phyloP scores from a whole-genome alignment of 2,329 filamentous ascomycete species.

The Lachnellula hyalina region DNA sequence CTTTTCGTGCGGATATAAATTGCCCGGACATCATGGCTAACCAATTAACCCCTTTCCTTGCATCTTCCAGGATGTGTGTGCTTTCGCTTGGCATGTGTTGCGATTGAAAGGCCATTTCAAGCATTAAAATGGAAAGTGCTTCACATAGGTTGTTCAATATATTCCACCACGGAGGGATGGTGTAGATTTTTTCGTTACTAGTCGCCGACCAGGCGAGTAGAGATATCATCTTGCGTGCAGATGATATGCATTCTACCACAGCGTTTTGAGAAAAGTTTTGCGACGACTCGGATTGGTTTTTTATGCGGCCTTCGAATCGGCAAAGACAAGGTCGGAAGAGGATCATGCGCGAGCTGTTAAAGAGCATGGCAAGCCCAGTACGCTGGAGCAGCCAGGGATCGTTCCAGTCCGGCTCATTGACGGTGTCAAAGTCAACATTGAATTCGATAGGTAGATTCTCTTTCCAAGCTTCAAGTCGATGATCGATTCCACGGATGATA shows the following conservation, averaged over 20 bases:
- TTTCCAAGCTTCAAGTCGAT: slow-evolving; percentile 17
- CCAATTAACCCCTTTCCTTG: slow-evolving; percentile 23
- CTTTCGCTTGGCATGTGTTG: slow-evolving; percentile 20
- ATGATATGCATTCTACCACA: slow-evolving; percentile 17
- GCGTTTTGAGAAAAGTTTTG: slow-evolving; percentile 20
- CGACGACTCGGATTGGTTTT: slow-evolving; percentile 9
- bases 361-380: slow-evolving; percentile 21
- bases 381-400: slow-evolving; percentile 10
- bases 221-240: slow-evolving; percentile 20
- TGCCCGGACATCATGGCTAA: slow-evolving; percentile 17
- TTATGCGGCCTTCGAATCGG: slow-evolving; percentile 18
- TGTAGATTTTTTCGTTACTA: slow-evolving; percentile 13
- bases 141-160: slow-evolving; percentile 25
- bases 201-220: slow-evolving; percentile 11
- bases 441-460: slow-evolving; percentile 15
- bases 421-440: slow-evolving; percentile 16
- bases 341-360: slow-evolving; percentile 22
- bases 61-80: slow-evolving; percentile 20
- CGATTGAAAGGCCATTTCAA: slow-evolving; percentile 24
- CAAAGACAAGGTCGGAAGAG: slow-evolving; percentile 27
- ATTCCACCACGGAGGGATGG: slow-evolving; percentile 22
- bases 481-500: slow-evolving; percentile 18
- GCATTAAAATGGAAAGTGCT: slow-evolving; percentile 23
- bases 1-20: slow-evolving; percentile 24
- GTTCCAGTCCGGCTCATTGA: slow-evolving; percentile 8